phyloP scores from a whole-genome alignment of 2,329 filamentous ascomycete species.

The Trichoderma sp. region DNA sequence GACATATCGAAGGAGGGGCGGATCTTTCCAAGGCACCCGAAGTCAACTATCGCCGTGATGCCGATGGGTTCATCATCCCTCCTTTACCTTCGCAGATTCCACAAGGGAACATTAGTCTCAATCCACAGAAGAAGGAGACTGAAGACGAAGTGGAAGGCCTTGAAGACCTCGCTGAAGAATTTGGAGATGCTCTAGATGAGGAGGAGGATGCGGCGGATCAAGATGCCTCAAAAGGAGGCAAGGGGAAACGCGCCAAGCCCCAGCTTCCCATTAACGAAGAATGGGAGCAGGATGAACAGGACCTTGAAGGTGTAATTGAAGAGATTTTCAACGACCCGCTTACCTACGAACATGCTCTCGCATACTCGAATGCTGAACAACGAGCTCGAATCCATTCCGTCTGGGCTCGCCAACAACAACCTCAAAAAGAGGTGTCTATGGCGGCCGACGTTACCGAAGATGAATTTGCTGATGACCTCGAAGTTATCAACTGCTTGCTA shows the following conservation, averaged over 20 bases:
- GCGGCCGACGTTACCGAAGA: constrained; percentile 70
- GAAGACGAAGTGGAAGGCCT: constrained; percentile 37
- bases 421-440: constrained; percentile 55
- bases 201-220: constrained; percentile 33
- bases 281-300: constrained; percentile 63
- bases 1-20: constrained; percentile 36
- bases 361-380: constrained; percentile 60
- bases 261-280: constrained; percentile 61
- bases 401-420: constrained; percentile 52
- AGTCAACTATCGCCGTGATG: constrained; percentile 54
- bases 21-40: constrained; percentile 40
- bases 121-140: constrained; percentile 23
- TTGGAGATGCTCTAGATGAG: constrained; percentile 45
- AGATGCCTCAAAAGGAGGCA: constrained; percentile 26
- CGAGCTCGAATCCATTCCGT: constrained; percentile 56
- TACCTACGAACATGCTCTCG: constrained; percentile 57
- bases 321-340: constrained; percentile 66
- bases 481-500: constrained; percentile 80
- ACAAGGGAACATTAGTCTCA: constrained; percentile 36
- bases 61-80: constrained; percentile 70
- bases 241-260: constrained; percentile 39
- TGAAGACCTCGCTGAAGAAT: constrained; percentile 47
- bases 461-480: constrained; percentile 87
- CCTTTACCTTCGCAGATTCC: constrained; percentile 46
- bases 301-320: constrained; percentile 69